Percentiles rank a stretch among this genome's conserved stretches.
Conservation (phyloP, 139 green algal species). For the Mesotaenium endlicherianum region DNA sequence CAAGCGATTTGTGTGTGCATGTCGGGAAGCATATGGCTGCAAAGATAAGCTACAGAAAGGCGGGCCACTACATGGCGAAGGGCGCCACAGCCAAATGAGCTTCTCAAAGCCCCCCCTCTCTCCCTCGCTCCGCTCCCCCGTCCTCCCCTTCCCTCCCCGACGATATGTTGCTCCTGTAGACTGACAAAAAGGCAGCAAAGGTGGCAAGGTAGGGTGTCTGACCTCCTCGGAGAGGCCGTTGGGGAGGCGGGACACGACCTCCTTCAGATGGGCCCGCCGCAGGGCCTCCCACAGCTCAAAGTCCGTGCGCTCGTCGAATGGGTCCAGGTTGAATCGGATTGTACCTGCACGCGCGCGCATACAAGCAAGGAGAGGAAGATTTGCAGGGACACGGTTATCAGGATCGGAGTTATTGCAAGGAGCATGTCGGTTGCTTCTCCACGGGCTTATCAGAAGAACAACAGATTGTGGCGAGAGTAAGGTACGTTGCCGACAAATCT, state of each 20-base stretch:
- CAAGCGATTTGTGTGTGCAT: too few relatives aligned
- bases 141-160: too few relatives aligned
- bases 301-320: constrained; percentile 71
- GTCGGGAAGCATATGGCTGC: too few relatives aligned
- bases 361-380: too few relatives aligned
- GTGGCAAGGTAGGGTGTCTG: background rate
- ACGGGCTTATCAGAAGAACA: background rate
- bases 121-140: too few relatives aligned
- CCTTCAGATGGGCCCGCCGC: constrained; percentile 67
- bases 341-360: constrained; percentile 50
- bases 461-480: background rate
- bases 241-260: constrained; percentile 4
- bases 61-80: too few relatives aligned
- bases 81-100: too few relatives aligned
- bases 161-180: too few relatives aligned
- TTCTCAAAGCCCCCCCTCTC: too few relatives aligned
- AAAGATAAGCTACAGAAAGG: too few relatives aligned
- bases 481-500: too few relatives aligned
- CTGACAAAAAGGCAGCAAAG: too few relatives aligned
- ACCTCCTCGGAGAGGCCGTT: constrained; percentile 6
- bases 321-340: constrained; percentile 90
- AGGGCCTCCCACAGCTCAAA: constrained; percentile 75
- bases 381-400: background rate
- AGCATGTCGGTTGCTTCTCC: background rate
- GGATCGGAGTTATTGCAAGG: background rate